phyloP scores from a whole-genome alignment of 2,329 filamentous ascomycete species.

The Dactylonectria macrodidyma region DNA sequence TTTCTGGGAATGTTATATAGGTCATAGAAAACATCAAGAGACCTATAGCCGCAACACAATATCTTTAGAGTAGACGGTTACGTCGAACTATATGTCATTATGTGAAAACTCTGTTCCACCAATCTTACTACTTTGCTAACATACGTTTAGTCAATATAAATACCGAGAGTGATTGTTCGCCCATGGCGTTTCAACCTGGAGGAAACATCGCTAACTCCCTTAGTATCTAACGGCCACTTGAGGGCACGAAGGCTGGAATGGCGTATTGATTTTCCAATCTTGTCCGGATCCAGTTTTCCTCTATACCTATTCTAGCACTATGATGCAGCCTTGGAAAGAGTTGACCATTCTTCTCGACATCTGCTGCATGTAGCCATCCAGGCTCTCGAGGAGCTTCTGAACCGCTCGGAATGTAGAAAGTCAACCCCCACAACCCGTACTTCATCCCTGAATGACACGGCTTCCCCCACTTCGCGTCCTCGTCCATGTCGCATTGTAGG shows the following conservation, averaged over 20 bases:
- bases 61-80: too few relatives aligned
- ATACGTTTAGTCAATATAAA: constrained; percentile 19
- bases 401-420: not conserved
- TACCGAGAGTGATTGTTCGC: constrained; percentile 5
- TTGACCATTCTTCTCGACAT: constrained; percentile 21
- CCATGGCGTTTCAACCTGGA: constrained; percentile 9
- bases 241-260: constrained; percentile 22
- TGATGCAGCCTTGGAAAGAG: constrained; percentile 13
- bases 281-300: constrained; percentile 19
- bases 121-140: not conserved
- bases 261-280: constrained; percentile 13
- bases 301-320: constrained; percentile 16
- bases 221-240: constrained; percentile 32
- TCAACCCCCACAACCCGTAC: not conserved
- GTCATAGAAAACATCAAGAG: too few relatives aligned
- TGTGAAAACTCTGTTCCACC: not conserved
- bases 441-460: not conserved
- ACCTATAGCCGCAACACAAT: too few relatives aligned
- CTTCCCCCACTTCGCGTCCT: not conserved
- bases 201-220: constrained; percentile 20
- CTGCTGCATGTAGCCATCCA: constrained; percentile 8
- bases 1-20: too few relatives aligned
- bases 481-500: not conserved
- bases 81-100: too few relatives aligned
- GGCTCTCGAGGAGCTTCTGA: constrained; percentile 10